phyloP scores from a whole-genome alignment of 331 rosid genomes.

The Rosa hybrid region DNA sequence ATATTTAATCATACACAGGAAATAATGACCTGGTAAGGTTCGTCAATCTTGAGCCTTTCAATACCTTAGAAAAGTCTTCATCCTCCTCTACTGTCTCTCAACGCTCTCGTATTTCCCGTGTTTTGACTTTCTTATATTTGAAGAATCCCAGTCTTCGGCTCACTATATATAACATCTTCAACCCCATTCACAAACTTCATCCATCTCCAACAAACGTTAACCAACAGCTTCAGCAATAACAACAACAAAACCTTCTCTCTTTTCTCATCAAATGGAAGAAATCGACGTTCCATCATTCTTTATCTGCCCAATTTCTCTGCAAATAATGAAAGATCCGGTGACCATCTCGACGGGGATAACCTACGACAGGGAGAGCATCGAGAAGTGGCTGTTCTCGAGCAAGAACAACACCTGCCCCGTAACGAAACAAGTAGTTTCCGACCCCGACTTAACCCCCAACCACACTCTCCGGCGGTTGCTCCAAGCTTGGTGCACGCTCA shows the following conservation, averaged over 20 bases:
- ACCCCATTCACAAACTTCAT: slow-evolving; percentile 23
- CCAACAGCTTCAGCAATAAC: neutral
- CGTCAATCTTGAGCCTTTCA: slow-evolving; percentile 32
- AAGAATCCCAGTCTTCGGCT: slow-evolving; percentile 14
- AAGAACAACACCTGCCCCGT: slow-evolving; percentile 65
- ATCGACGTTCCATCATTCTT: slow-evolving; percentile 74
- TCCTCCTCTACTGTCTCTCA: neutral
- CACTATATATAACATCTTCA: slow-evolving; percentile 19
- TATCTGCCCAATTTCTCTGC: slow-evolving; percentile 75
- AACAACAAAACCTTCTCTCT: neutral
- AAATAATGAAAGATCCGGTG: slow-evolving; percentile 90
- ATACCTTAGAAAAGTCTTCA: slow-evolving; percentile 46
- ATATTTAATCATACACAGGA: neutral
- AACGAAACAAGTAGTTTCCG: slow-evolving; percentile 57
- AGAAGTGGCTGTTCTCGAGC: slow-evolving; percentile 66
- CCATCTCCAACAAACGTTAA: neutral
- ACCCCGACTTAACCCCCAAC: slow-evolving; percentile 67
- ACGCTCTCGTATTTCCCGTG: slow-evolving; percentile 43
- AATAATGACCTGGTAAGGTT: slow-evolving; percentile 28
- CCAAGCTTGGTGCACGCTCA: slow-evolving; percentile 86
- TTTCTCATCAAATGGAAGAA: slow-evolving; percentile 45
- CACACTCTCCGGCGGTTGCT: slow-evolving; percentile 84
- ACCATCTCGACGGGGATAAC: slow-evolving; percentile 72
- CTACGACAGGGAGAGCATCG: slow-evolving; percentile 78
- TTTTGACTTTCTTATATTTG: slow-evolving; percentile 46